Conservation (phyloP, 768 basidiomycete genomes). For the Floccularia luteovirens region DNA sequence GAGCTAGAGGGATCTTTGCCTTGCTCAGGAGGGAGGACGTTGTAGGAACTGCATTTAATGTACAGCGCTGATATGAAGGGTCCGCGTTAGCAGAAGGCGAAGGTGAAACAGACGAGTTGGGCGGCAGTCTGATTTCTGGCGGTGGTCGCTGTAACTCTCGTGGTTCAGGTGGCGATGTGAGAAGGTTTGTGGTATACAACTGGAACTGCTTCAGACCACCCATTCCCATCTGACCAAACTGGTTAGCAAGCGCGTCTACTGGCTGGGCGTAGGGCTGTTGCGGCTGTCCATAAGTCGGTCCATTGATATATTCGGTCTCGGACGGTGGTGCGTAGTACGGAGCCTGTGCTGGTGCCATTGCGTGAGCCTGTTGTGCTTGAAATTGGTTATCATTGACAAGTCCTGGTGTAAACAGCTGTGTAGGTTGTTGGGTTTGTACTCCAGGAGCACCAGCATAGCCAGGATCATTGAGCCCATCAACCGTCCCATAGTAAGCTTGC, state of each 20-base stretch:
- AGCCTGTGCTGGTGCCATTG: conserved; percentile 20
- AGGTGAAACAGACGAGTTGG: conserved; percentile 73
- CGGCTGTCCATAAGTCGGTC: conserved; percentile 28
- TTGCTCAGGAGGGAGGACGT: conserved; percentile 83
- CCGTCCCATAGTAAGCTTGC: conserved; percentile 71
- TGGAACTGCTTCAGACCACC: conserved; percentile 70
- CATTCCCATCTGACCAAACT: conserved; percentile 88
- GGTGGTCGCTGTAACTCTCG: conserved; percentile 74
- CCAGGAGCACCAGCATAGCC: conserved; percentile 28
- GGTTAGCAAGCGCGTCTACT: conserved; percentile 65
- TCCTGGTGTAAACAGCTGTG: conserved; percentile 83
- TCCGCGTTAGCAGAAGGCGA: conserved; percentile 80
- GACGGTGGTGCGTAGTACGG: conserved; percentile 34
- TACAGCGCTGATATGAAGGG: conserved; percentile 85
- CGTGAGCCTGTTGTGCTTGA: conserved; percentile 49
- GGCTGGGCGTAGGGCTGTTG: conserved; percentile 38
- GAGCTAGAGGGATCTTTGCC: conserved; percentile 83
- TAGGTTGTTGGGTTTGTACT: conserved; percentile 27
- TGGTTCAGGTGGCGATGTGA: conserved; percentile 90
- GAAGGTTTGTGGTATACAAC: conserved; percentile 83
- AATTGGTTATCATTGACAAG: conserved; percentile 65
- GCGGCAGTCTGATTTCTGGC: conserved; percentile 85
- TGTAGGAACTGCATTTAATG: conserved; percentile 89
- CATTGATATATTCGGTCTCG: conserved; percentile 39
- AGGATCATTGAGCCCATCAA: conserved; percentile 36